Evolutionary conservation across 257 asterid species (phyloP).

Genomic region (Coffea eugenioides): DNA sequence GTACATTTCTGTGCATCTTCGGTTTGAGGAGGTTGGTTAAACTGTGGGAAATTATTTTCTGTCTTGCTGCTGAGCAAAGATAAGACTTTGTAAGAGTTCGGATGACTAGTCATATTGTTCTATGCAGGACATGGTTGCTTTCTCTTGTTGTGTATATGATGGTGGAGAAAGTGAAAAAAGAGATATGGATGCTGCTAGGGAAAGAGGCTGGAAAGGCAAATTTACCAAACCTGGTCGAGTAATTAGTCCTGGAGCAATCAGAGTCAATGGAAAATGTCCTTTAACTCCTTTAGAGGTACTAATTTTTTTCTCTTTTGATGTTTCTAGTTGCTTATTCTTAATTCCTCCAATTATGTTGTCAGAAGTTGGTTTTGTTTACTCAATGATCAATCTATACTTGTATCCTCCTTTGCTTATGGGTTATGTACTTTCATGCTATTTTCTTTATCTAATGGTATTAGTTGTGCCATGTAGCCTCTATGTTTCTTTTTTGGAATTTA

Average conservation of each 20-base stretch:
- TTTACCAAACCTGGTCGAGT: conserved; percentile 90
- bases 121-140: conserved; percentile 97
- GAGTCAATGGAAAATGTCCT: conserved; percentile 93
- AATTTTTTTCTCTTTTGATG: conserved; percentile 2
- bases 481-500: not conserved
- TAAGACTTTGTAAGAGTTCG: conserved; percentile 12
- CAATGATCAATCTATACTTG: not conserved
- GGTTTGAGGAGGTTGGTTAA: conserved; percentile 93
- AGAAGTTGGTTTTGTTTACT: not conserved
- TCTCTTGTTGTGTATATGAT: conserved; percentile 95
- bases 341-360: not conserved
- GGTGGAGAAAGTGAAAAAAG: conserved; percentile 79
- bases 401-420: not conserved
- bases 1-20: conserved; percentile 95
- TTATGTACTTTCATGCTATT: not conserved
- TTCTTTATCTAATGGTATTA: not conserved
- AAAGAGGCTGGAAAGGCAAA: conserved; percentile 98
- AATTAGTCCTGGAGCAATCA: conserved; percentile 81
- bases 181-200: conserved; percentile 99
- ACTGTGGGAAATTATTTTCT: not conserved
- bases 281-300: conserved; percentile 92
- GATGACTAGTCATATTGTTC: conserved; percentile 23
- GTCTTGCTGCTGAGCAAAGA: conserved; percentile 14
- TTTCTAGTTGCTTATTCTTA: not conserved
- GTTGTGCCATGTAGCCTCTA: not conserved